Evolutionary conservation across 2,329 filamentous ascomycete genomes (phyloP), one percentile per base, ranked within the genome.

Genomic region (Colletotrichum higginsianum): DNA sequence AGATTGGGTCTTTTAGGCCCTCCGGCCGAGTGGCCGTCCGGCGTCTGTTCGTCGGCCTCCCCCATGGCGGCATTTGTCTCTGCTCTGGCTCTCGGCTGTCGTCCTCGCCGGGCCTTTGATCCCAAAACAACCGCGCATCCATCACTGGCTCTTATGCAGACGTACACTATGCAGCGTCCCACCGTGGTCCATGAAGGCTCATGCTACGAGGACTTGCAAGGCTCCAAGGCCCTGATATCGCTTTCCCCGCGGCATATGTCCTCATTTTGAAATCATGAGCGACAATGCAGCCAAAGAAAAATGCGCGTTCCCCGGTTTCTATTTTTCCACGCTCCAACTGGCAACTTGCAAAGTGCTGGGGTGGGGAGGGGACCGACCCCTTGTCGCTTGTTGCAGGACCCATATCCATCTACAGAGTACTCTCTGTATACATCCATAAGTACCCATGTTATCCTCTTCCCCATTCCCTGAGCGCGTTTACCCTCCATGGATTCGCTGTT

Each of bases 231-330:
- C 53, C 46, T 49, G 26, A 16, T 40, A 62, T 67, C 44, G 42
- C 63, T 71, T 49, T 67, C 56, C 42, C 50, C 50, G 42, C 68
- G 50, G 52, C 46, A 68, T 71, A 63, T 63, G 44, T 26, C 35
- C 65, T 38, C 30, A 58, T 58, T 60, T 68, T 68, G 68, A 63
- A 63, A 71, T 68, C 53, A 64, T 63, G 65, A 64, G 58, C 65
- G 68, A 63, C 53, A 71, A 60, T n/a, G 57, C 64, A 50, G 57
- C 63, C 67, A 67, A 61, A 35, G 7, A 35, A 35, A 35, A 35
- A 35, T 9, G 8, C 67, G 57, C 64, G 64, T 47, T 26, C 57
- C 63, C 64, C 64, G 47, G 52, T 57, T 62, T 56, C 50, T 23
- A 62, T 62, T 38, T 60, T 46, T 16, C 49, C 49, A 38, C 52